Evolutionary conservation across 2,329 filamentous ascomycete species (phyloP).

Genomic region (Metarhizium guizhouense): DNA sequence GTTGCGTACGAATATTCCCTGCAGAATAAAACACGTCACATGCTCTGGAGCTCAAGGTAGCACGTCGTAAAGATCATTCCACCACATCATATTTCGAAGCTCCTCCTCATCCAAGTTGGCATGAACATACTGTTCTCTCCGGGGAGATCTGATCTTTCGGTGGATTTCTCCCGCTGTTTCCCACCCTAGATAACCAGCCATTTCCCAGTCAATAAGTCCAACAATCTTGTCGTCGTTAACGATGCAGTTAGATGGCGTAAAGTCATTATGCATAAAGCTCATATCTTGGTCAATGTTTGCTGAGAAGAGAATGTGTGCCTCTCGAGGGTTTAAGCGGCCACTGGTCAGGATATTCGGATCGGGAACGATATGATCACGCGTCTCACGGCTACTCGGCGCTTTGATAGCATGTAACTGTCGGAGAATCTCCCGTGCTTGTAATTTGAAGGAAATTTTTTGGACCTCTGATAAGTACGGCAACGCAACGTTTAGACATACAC

Average conservation of each 20-base stretch:
- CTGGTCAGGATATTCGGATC: neutral
- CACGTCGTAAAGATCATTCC: constrained; percentile 12
- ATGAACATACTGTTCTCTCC: constrained; percentile 14
- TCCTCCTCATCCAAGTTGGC: constrained; percentile 7
- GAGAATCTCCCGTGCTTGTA: neutral
- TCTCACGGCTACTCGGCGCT: neutral
- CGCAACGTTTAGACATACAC: neutral
- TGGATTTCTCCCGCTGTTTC: constrained; percentile 20
- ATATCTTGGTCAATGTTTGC: constrained; percentile 15
- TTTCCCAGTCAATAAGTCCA: constrained; percentile 32
- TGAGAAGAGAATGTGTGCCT: constrained; percentile 19
- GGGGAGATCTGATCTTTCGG: constrained; percentile 13
- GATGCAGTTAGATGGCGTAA: constrained; percentile 27
- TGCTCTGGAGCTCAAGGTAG: neutral
- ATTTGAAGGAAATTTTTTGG: neutral
- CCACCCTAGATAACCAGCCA: constrained; percentile 28
- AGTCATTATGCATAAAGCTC: constrained; percentile 30
- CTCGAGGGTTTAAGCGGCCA: neutral
- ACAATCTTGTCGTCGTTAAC: constrained; percentile 29
- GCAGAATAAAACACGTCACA: neutral
- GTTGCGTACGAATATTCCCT: neutral
- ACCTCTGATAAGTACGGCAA: neutral
- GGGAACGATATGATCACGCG: neutral
- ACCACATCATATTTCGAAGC: constrained; percentile 10
- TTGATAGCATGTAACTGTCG: neutral